These are phyloP conservation scores for Nigrospora osmanthi DNA, from an alignment of 2,329 filamentous ascomycete genomes.

Conservation along the genomic window DNA sequence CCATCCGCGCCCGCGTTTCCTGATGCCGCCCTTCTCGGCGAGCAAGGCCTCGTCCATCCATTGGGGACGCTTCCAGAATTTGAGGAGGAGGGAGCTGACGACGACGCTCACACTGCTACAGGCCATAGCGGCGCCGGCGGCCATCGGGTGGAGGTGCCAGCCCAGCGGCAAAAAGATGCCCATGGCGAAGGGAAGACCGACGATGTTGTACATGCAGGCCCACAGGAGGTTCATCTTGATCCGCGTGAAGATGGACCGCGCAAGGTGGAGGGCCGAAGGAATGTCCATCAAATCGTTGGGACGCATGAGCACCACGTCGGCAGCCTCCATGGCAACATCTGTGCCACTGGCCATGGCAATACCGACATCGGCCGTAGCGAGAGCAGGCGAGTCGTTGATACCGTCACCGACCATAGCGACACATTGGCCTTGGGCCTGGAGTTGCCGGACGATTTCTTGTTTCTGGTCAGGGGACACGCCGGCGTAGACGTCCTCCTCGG, in stretches of 20 bases:
- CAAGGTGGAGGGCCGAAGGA: constrained; percentile 76
- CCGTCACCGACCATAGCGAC: constrained; percentile 98
- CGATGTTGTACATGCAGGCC: constrained; percentile 86
- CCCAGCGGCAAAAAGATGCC: constrained; percentile 84
- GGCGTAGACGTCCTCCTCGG: constrained; percentile 67
- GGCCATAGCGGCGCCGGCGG: constrained; percentile 91
- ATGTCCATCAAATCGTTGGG: constrained; percentile 88
- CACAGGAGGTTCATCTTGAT: constrained; percentile 92
- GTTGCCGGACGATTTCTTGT: constrained; percentile 69
- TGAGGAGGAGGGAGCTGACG: constrained; percentile 71
- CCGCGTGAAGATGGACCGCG: constrained; percentile 76
- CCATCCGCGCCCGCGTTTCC: constrained; percentile 33
- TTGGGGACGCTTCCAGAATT: constrained; percentile 73
- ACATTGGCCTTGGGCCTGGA: constrained; percentile 67
- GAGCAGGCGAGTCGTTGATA: constrained; percentile 94
- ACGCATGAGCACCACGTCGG: constrained; percentile 92
- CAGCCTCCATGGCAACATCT: constrained; percentile 95
- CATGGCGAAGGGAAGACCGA: constrained; percentile 95
- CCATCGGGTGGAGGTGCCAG: constrained; percentile 83
- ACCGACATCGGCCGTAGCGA: constrained; percentile 86
- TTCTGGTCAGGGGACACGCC: constrained; percentile 90
- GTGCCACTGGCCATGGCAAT: constrained; percentile 91
- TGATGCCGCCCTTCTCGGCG: constrained; percentile 44
- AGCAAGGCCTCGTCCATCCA: constrained; percentile 76
- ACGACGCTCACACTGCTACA: constrained; percentile 86